A percentile compares a stretch with the other conserved stretches of the same genome.
Conservation (phyloP, 148 eudicot species). For the Camellia lanceoleosa region DNA sequence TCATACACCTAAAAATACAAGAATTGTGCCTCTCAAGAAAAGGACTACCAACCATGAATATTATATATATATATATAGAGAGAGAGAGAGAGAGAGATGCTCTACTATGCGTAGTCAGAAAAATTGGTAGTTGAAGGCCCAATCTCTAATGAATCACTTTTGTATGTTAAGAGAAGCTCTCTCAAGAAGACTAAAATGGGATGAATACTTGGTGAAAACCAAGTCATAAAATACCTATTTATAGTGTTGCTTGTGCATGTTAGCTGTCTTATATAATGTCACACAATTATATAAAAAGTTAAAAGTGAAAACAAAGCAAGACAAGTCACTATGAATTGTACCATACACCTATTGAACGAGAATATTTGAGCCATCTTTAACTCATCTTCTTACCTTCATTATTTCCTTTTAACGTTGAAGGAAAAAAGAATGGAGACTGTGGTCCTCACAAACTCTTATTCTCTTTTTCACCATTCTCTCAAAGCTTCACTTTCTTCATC, state of each 20-base stretch:
- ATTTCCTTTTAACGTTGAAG: slow-evolving; percentile 15
- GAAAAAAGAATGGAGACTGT: slow-evolving; percentile 30
- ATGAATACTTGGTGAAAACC: neutral
- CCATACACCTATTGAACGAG: slow-evolving; percentile 11
- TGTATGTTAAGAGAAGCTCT: neutral
- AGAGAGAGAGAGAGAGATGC: neutral
- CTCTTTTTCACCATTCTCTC: slow-evolving; percentile 14
- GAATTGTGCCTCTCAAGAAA: slow-evolving; percentile 14
- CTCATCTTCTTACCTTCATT: slow-evolving; percentile 8
- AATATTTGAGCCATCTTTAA: neutral
- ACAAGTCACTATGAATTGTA: neutral
- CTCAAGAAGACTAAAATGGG: neutral
- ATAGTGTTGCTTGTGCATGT: neutral
- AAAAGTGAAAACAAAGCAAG: neutral
- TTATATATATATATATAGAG: neutral
- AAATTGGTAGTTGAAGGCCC: neutral
- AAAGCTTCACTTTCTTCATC: slow-evolving; percentile 12
- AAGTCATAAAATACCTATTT: too few relatives aligned
- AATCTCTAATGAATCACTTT: neutral
- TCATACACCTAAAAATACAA: slow-evolving; percentile 21
- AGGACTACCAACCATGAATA: slow-evolving; percentile 2
- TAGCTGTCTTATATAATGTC: neutral
- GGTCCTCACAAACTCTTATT: slow-evolving; percentile 32
- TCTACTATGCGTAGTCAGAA: neutral
- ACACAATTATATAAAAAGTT: neutral